phyloP scores from a whole-genome alignment of 768 basidiomycete species.

The Arthromyces matolae region DNA sequence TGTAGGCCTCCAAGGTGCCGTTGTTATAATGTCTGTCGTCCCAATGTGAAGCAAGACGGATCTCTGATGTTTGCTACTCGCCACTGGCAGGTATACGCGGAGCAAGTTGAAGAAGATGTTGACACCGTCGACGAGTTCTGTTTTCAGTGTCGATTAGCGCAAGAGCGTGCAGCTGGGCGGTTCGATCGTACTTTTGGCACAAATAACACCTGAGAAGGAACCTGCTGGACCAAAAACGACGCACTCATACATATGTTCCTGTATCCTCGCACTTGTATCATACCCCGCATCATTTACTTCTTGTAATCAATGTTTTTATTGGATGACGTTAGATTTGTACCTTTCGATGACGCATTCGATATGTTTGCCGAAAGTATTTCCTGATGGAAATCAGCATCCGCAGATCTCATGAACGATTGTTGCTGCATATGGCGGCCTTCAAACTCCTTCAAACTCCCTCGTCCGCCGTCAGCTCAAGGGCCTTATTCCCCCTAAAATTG shows the following conservation, averaged over 20 bases:
- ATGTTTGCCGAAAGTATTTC: conserved; percentile 3
- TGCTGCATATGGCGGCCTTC: conserved; percentile 3
- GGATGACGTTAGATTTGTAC: conserved; percentile 15
- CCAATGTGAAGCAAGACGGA: background rate
- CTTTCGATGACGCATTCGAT: conserved; percentile 17
- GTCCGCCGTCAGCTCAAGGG: conserved; percentile 80
- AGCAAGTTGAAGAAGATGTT: conserved; percentile 64
- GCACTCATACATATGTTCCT: background rate
- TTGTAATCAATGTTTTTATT: background rate
- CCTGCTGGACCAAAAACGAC: background rate
- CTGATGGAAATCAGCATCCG: conserved; percentile 3
- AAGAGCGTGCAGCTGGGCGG: conserved; percentile 31
- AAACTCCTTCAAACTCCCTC: conserved; percentile 60
- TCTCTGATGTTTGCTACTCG: background rate
- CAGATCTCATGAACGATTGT: conserved; percentile 5
- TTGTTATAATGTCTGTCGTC: conserved; percentile 53
- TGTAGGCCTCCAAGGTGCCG: conserved; percentile 54
- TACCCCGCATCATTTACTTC: conserved; percentile 10
- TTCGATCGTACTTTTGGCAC: conserved; percentile 13
- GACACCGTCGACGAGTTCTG: conserved; percentile 72
- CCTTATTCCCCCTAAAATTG: conserved; percentile 93
- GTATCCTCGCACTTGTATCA: conserved; percentile 13
- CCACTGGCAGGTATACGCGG: conserved; percentile 52
- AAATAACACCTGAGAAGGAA: conserved; percentile 5
- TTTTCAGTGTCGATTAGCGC: conserved; percentile 63